Evolutionary conservation across 768 basidiomycete species (phyloP).

Genomic region (Suillus discolor): DNA sequence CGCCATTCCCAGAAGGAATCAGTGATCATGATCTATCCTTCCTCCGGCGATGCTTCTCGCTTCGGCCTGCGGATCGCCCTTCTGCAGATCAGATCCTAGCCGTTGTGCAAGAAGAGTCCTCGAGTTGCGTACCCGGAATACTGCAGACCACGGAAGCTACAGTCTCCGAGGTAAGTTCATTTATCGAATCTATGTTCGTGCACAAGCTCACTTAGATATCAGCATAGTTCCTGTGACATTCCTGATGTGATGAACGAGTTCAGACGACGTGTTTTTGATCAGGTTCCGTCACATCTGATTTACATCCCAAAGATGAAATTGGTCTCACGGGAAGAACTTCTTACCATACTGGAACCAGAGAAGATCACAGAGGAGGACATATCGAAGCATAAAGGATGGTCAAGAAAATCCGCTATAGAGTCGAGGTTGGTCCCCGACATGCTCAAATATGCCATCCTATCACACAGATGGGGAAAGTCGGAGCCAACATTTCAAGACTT

Average conservation of each 20-base stretch:
- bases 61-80: constrained; percentile 1
- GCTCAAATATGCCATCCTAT: constrained; percentile 12
- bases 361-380: constrained; percentile 7
- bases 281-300: constrained; percentile 7
- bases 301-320: constrained; percentile 13
- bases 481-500: constrained; percentile 13
- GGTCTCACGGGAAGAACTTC: constrained; percentile 6
- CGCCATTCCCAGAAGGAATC: not conserved
- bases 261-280: constrained; percentile 12
- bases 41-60: not conserved
- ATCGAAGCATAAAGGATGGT: not conserved
- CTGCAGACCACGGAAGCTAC: not conserved
- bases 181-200: not conserved
- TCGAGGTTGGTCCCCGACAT: not conserved
- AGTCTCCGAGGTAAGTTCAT: not conserved
- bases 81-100: constrained; percentile 1
- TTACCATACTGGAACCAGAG: constrained; percentile 9
- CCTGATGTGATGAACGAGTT: constrained; percentile 6
- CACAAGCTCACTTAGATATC: not conserved
- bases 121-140: not conserved
- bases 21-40: not conserved
- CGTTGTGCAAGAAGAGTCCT: not conserved
- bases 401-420: constrained; percentile 2
- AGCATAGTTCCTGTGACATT: not conserved
- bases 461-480: constrained; percentile 11